phyloP scores from a whole-genome alignment of 331 rosid species.

The Spiraea crenata region DNA sequence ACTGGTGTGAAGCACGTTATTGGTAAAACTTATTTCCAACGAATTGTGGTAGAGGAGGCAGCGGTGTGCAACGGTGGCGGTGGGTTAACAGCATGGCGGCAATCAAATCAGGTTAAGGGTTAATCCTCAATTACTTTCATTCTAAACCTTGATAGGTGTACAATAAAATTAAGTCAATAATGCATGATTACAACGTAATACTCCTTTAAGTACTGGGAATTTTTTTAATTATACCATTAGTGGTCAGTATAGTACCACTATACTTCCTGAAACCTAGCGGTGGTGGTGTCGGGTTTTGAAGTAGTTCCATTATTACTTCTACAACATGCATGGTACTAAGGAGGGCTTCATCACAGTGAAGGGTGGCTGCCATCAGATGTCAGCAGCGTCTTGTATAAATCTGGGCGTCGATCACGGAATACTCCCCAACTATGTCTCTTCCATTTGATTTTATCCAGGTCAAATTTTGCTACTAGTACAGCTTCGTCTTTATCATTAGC shows the following conservation, averaged over 20 bases:
- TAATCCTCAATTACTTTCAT: too few species aligned
- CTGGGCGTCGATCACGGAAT: slow-evolving; percentile 90
- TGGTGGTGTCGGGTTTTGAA: neutral
- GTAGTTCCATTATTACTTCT: slow-evolving; percentile 1
- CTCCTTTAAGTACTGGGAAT: neutral
- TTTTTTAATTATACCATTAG: neutral
- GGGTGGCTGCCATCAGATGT: slow-evolving; percentile 65
- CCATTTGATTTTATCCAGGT: slow-evolving; percentile 74
- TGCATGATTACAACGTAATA: neutral
- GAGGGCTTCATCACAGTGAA: slow-evolving; percentile 23
- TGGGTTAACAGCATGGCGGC: too few species aligned
- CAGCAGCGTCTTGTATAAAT: slow-evolving; percentile 77
- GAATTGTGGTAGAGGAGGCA: too few species aligned
- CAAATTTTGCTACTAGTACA: slow-evolving; percentile 69
- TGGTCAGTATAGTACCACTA: neutral
- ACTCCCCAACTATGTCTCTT: slow-evolving; percentile 85
- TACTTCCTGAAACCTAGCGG: slow-evolving; percentile 4
- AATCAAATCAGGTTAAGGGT: too few species aligned
- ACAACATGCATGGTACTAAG: slow-evolving; percentile 4
- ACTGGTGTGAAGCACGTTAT: too few species aligned
- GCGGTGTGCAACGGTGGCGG: too few species aligned
- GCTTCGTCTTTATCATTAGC: slow-evolving; percentile 82
- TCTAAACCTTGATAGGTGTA: too few species aligned
- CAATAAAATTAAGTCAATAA: too few species aligned
- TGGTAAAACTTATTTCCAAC: too few species aligned